Conservation (phyloP, 2,329 filamentous ascomycete genomes). For the Ascomycota sp. region DNA sequence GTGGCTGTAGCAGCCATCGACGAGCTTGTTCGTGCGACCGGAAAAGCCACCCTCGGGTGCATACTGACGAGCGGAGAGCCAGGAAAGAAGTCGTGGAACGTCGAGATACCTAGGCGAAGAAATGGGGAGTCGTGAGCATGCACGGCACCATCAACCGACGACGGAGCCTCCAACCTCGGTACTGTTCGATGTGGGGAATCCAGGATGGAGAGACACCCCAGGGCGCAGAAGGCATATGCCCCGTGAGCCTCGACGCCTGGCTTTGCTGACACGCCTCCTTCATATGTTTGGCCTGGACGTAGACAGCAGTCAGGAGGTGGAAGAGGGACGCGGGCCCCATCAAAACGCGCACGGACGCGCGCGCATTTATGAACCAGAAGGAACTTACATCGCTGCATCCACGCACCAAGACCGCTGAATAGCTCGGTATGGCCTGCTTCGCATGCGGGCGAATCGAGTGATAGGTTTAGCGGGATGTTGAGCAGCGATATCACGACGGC, state of each 20-base stretch:
- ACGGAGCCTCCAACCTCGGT: conserved; percentile 33
- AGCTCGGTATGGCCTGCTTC: conserved; percentile 42
- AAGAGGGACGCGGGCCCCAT: no score
- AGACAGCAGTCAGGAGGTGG: not conserved
- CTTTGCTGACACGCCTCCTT: conserved; percentile 76
- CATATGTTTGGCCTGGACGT: conserved; percentile 62
- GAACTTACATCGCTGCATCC: conserved; percentile 59
- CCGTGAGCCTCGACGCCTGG: conserved; percentile 86
- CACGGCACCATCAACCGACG: conserved; percentile 6
- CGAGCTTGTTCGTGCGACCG: conserved; percentile 90
- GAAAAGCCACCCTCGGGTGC: conserved; percentile 82
- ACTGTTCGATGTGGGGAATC: conserved; percentile 59
- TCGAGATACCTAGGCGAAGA: conserved; percentile 44
- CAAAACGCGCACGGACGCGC: no score
- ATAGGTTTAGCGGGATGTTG: conserved; percentile 61
- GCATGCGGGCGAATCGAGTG: conserved; percentile 48
- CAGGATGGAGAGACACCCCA: conserved; percentile 74
- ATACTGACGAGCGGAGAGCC: conserved; percentile 79
- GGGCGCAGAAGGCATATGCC: conserved; percentile 85
- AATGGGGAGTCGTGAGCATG: conserved; percentile 14
- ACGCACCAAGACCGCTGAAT: conserved; percentile 54
- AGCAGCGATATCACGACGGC: conserved; percentile 68
- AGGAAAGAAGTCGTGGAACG: conserved; percentile 56
- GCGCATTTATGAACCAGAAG: no score
- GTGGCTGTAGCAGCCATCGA: conserved; percentile 95